Conservation (phyloP, 2,329 filamentous ascomycete genomes). For the Phaeophleospora eucalypticola region DNA sequence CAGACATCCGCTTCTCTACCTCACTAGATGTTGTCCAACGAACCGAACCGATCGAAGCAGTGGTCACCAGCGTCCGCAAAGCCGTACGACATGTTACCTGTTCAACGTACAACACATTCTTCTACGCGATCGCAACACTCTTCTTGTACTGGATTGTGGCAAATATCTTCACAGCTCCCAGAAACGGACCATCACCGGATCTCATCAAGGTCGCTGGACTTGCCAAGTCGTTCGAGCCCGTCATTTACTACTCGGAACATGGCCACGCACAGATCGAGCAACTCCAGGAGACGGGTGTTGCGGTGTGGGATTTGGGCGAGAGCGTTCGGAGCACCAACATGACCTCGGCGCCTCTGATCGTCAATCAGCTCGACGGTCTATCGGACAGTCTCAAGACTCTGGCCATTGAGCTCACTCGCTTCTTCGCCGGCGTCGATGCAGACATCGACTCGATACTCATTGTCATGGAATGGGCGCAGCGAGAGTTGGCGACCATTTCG, state of each 20-base stretch:
- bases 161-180: conserved; percentile 64
- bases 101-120: conserved; percentile 64
- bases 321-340: conserved; percentile 85
- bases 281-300: conserved; percentile 84
- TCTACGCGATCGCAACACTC: conserved; percentile 59
- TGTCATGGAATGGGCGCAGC: conserved; percentile 93
- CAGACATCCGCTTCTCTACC: conserved; percentile 84
- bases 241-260: conserved; percentile 92
- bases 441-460: conserved; percentile 90
- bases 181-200: conserved; percentile 68
- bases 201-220: conserved; percentile 86
- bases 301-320: conserved; percentile 92
- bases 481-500: conserved; percentile 71
- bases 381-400: conserved; percentile 81
- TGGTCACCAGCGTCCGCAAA: conserved; percentile 59
- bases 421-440: conserved; percentile 89
- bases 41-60: conserved; percentile 75
- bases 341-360: conserved; percentile 82
- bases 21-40: conserved; percentile 84
- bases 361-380: conserved; percentile 76
- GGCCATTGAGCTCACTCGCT: conserved; percentile 79
- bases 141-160: conserved; percentile 63
- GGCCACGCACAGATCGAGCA: conserved; percentile 81
- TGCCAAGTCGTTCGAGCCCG: conserved; percentile 85
- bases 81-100: conserved; percentile 60